Base-by-base conservation (phyloP, 23 red algal species). In the Chondrus crispus region DNA sequence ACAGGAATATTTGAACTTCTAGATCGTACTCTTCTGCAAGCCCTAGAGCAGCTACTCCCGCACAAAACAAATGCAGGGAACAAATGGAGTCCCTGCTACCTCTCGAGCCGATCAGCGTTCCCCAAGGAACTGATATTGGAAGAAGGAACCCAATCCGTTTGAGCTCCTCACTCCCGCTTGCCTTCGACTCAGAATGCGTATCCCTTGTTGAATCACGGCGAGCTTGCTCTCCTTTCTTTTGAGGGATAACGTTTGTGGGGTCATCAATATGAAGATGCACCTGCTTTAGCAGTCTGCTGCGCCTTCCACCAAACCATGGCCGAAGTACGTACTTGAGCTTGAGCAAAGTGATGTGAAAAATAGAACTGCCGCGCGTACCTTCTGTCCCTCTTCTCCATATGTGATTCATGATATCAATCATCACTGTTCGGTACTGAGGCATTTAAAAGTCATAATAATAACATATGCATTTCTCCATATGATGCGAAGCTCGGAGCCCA, bases 391-490 rank as follows among this genome's bases (percentile, higher is more conserved):
- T 18, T 33, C 7, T 41, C 69, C 69, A 35, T 5, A 74, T 74
- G 5, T 39, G 69, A 40, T 74, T 74, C 69, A 74, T 74, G 5
- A 74, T 35, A 74, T 74, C 69, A 20, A 74, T 35, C 69, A 74
- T 40, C 6, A 74, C 69, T 7, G 69, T 8, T 11, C 4, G 14
- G 36, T 74, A 74, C 22, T 37, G 5, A 39, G 69, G 69, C 69
- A 36, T 39, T 40, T n/a, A 16, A 44, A 11, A 74, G 32, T 74
- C 69, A 40, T 36, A 74, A 43, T 74, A 74, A 41, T 46, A 74
- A 16, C 13, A 33, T 6, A 74, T n/a, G n/a, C n/a, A n/a, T n/a
- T n/a, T n/a, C n/a, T n/a, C n/a, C n/a, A n/a, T n/a, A n/a, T n/a
- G n/a, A n/a, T n/a, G n/a, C n/a, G n/a, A n/a, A 20, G 50, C 12